Base-by-base conservation (phyloP, 2,329 filamentous ascomycete genomes). In the Aspergillus udagawae region DNA sequence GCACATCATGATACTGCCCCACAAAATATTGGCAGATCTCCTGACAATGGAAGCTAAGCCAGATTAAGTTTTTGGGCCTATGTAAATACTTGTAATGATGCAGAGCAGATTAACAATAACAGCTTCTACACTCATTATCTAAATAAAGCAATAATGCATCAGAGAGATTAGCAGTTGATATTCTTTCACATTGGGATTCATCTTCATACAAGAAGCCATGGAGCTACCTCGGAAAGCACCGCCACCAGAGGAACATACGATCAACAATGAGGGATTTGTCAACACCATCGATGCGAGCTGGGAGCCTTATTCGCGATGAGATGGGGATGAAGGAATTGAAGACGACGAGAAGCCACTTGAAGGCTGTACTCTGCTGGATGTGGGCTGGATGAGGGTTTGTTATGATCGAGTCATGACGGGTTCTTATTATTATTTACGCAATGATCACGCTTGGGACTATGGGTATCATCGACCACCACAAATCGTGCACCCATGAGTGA, bases 341-440 rank as follows among this genome's bases (percentile, higher is more conserved):
- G 14, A 55, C 14, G 25, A 8, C 4, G 50, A 53, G 25, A 53
- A 60, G 49, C 54, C 60, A 3, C 27, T 61, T 25, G 60, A 63
- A 28, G 57, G 60, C 12, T 63, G 51, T 58, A 59, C 55, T 1
- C 27, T 53, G 25, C 20, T 58, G 5, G 47, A 61, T 42, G 60
- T 63, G 14, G 62, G 62, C 27, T 63, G 60, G 62, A 64, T 64
- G 60, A 64, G 58, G 9, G 48, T 61, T 17, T 14, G 28, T 2
- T 62, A 52, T 48, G 44, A 54, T 44, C 14, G 29, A 23, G 56
- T 49, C 12, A 17, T 57, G 55, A 3, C 53, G 20, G 28, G 35
- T n/a, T 54, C 21, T 7, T 60, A 53, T 27, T 10, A 54, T 32
- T 14, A 56, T 17, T n/a, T 62, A 6, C n/a, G 25, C 25, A 51